A percentile compares a stretch with the other conserved stretches of the same genome.
Evolutionary conservation across 805 yeast species (phyloP).

Genomic region (Candida xiaguanensis): DNA sequence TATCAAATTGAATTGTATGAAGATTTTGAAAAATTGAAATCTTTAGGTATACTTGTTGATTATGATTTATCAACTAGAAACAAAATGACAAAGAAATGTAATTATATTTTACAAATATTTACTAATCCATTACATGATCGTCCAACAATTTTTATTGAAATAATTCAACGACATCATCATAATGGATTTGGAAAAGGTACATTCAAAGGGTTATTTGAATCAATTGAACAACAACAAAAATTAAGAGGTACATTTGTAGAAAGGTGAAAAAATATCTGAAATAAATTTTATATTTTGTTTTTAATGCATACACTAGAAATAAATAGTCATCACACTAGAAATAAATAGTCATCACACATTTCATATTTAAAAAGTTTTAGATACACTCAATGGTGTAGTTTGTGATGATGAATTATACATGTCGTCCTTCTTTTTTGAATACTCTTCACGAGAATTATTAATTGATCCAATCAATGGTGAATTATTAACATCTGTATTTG

Average conservation of each 20-base stretch:
- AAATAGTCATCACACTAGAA: conserved; percentile 4
- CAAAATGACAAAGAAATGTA: conserved; percentile 28
- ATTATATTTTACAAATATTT: conserved; percentile 78
- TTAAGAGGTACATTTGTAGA: conserved; percentile 58
- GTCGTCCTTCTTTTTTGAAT: conserved; percentile 3
- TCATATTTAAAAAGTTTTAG: conserved; percentile 3
- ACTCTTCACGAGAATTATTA: neutral
- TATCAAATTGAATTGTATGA: conserved; percentile 50
- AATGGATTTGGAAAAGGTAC: conserved; percentile 90
- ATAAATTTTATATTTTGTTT: too few species aligned
- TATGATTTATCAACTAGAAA: conserved; percentile 54
- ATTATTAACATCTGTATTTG: conserved; percentile 1
- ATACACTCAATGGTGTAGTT: conserved; percentile 4
- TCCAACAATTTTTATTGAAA: conserved; percentile 79
- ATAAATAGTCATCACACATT: conserved; percentile 2
- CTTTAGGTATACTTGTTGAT: conserved; percentile 65
- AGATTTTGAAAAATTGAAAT: conserved; percentile 44
- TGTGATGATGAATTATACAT: conserved; percentile 2
- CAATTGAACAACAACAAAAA: conserved; percentile 74
- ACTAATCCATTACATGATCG: conserved; percentile 73
- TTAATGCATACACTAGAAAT: conserved; percentile 5
- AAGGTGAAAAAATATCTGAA: neutral
- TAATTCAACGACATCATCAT: conserved; percentile 76
- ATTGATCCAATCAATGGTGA: conserved; percentile 2
- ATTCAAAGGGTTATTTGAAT: conserved; percentile 75